A percentile compares a stretch with the other conserved stretches of the same genome.
These are phyloP conservation scores for Mychonastes homosphaera DNA, from an alignment of 139 green algal species.

Conservation along the genomic window DNA sequence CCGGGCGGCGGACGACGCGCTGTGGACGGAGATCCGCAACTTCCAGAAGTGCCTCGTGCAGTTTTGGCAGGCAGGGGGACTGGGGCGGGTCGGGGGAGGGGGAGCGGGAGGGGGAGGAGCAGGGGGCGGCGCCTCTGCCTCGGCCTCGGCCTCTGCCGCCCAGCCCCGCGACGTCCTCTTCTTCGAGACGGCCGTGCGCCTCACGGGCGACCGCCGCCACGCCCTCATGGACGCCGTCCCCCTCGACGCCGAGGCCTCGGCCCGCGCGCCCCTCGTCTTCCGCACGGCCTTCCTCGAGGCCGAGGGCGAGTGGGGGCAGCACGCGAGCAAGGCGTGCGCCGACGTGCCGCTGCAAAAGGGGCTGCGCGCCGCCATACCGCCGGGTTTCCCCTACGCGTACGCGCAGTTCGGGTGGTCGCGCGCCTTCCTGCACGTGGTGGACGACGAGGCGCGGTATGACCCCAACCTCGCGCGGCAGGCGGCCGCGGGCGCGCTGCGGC, in stretches of 20 bases:
- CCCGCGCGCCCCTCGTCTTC: conserved; percentile 39
- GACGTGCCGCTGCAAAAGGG: no score
- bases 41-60: conserved; percentile 97
- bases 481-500: background rate
- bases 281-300: conserved; percentile 79
- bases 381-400: conserved; percentile 91
- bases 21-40: conserved; percentile 91
- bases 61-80: conserved; percentile 46
- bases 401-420: conserved; percentile 59
- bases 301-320: conserved; percentile 84
- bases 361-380: conserved; percentile 77
- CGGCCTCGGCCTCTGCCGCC: background rate
- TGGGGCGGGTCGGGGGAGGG: background rate
- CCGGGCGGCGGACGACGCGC: no score
- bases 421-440: conserved; percentile 89
- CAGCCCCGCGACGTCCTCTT: conserved; percentile 67
- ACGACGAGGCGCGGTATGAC: conserved; percentile 82
- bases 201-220: conserved; percentile 47
- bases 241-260: conserved; percentile 32
- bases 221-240: conserved; percentile 78
- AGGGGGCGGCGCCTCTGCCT: background rate
- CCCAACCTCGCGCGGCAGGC: conserved; percentile 53
- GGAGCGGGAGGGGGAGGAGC: background rate
- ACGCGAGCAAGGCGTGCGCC: conserved; percentile 77
- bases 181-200: conserved; percentile 72